Evolutionary conservation across 805 yeast genomes (phyloP), one percentile per base, ranked within the genome.

Genomic region (Zygoascus ofunaensis): DNA sequence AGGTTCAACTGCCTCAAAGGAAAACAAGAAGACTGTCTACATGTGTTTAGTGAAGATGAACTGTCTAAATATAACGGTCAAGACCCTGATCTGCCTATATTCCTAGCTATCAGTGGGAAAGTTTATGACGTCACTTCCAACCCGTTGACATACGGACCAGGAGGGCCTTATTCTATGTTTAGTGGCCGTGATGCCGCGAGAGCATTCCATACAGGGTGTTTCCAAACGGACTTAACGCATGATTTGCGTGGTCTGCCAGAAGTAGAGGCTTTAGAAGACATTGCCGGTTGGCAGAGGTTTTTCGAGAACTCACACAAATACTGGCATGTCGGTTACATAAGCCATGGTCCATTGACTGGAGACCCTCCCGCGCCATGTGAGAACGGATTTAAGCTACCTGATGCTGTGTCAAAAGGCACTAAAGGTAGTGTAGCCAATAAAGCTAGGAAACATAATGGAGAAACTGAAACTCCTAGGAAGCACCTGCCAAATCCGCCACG

Each of bases 191-290:
- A 82, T 58, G 74, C 77, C 34, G 79, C 87, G 2, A 63, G 89
- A 23, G 82, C 82, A 17, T 80, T 73, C 53, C 79, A 74, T 3
- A 82, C 86, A 1, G 89, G 89, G 2, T 82, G 87, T 53, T 76
- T 82, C 47, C 57, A 62, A 34, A 75, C 73, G 28, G 82, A 82
- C 53, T 69, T 70, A 48, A 81, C 89, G 0, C 71, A 75, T 57
- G 90, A 83, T 57, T 60, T 82, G 36, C 62, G 89, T 30, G 87
- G 81, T 0, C 61, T 82, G 19, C 77, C 74, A 45, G 52, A 53
- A 3, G 61, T 60, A 3, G 66, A 66, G 28, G 75, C 71, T 1
- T 51, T 49, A 2, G 44, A 48, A 2, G 73, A 71, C 35, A 61
- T 82, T 3, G 39, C 37, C 1, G 59, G 67, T 34, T 82, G 89